Evolutionary conservation across 106 monocot genomes (phyloP).

Genomic region (Platanthera zijinensis): DNA sequence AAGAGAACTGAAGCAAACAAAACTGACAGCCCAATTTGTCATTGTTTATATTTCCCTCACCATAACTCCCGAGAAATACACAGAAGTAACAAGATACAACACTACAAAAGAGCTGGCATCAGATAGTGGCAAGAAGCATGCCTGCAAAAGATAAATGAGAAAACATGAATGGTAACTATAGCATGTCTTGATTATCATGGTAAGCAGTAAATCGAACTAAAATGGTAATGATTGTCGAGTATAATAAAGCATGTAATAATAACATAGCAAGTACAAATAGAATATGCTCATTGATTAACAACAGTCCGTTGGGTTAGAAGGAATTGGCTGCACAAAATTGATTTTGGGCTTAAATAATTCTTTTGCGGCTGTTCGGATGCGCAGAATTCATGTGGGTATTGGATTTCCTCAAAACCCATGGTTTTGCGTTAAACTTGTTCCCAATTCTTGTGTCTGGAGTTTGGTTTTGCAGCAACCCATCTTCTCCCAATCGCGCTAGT

Average conservation of each 20-base stretch:
- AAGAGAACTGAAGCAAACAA: neutral
- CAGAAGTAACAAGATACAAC: slow-evolving; percentile 88
- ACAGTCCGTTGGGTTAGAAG: neutral
- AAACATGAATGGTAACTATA: neutral
- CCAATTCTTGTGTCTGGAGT: no score
- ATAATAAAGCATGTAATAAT: neutral
- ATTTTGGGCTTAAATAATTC: no score
- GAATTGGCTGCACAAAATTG: no score
- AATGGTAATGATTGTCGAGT: neutral
- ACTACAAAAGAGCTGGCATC: slow-evolving; percentile 94
- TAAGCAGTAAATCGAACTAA: neutral
- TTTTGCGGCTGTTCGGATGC: no score
- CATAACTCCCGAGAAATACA: slow-evolving; percentile 99
- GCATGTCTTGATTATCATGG: slow-evolving; percentile 1
- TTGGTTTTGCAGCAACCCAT: no score
- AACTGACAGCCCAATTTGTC: neutral
- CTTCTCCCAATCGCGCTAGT: no score
- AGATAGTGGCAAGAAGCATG: slow-evolving; percentile 90
- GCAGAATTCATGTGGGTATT: no score
- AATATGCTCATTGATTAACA: neutral
- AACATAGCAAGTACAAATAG: neutral
- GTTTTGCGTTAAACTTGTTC: no score
- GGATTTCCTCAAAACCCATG: no score
- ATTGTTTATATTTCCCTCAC: slow-evolving; percentile 32
- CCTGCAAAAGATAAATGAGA: slow-evolving; percentile 34